phyloP scores from a whole-genome alignment of 805 yeast species.

The Isabelozyma gotoi region DNA sequence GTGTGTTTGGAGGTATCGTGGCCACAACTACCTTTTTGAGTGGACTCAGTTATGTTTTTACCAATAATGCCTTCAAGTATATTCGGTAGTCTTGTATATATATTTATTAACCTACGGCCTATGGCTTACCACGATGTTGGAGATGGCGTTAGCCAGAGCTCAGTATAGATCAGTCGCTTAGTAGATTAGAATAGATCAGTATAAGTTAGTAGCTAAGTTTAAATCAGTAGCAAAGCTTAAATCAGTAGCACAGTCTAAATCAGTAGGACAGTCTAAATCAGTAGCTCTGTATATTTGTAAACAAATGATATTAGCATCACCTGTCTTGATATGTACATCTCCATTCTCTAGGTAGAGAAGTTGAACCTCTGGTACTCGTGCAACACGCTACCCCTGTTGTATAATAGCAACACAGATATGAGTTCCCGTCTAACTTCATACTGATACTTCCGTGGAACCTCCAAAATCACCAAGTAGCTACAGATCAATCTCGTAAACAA shows the following conservation, averaged over 20 bases:
- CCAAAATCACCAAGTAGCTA: background rate
- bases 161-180: too few relatives aligned
- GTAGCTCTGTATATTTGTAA: too few relatives aligned
- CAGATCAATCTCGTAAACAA: background rate
- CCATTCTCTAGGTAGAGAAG: too few relatives aligned
- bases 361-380: background rate
- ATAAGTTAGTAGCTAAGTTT: too few relatives aligned
- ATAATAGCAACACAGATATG: background rate
- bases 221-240: background rate
- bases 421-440: background rate
- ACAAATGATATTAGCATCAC: too few relatives aligned
- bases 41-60: conserved; percentile 74
- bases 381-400: background rate
- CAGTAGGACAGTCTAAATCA: too few relatives aligned
- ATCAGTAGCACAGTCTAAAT: background rate
- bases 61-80: conserved; percentile 66
- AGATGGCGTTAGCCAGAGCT: too few relatives aligned
- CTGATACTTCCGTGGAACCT: background rate
- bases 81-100: conserved; percentile 17
- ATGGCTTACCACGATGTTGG: too few relatives aligned
- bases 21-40: conserved; percentile 69
- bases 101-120: too few relatives aligned
- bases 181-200: too few relatives aligned
- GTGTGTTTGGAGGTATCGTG: conserved; percentile 27
- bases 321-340: too few relatives aligned